Base-by-base conservation (phyloP, 1,284 basidiomycete genomes). In the Cystobasidium pallidum region DNA sequence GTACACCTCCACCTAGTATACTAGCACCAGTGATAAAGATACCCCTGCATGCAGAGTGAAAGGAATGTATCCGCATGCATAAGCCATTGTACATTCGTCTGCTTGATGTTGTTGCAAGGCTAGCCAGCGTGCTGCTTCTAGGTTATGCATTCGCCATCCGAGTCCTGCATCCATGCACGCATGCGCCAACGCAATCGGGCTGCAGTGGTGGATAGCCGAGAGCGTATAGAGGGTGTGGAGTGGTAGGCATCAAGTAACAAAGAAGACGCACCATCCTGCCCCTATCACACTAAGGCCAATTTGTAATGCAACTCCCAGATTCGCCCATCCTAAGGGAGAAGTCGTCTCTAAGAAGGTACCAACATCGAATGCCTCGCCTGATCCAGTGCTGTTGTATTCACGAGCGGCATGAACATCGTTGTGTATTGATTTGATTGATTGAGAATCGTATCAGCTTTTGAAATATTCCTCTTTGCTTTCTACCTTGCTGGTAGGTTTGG, bases 11-110 rank as follows among this genome's bases (percentile, higher is more conserved):
- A 73, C 95, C 95, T 26, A 99, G 85, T 77, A 99, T 95, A 32
- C 92, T 94, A 24, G 94, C 84, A 68, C 95, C 95, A 1, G 95
- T 98, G 74, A 98, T 85, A 84, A 96, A 94, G 82, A 99, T 99
- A 68, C 95, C 95, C 94, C 94, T 98, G 30, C 39, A 19, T 39
- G n/a, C n/a, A 59, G 1, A 24, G 19, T 6, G 30, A 17, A 39
- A 13, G n/a, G 17, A 13, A 39, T 39, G 13, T 13, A 39, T 6
- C 13, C 36, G n/a, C n/a, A n/a, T n/a, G n/a, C n/a, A n/a, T n/a
- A n/a, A n/a, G n/a, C n/a, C n/a, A n/a, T n/a, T n/a, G n/a, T n/a
- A n/a, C n/a, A n/a, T n/a, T n/a, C n/a, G n/a, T n/a, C n/a, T n/a
- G n/a, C n/a, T n/a, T n/a, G n/a, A n/a, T 39, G 36, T 39, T 39